phyloP scores from a whole-genome alignment of 805 yeast species.

The Saturnispora dispora region DNA sequence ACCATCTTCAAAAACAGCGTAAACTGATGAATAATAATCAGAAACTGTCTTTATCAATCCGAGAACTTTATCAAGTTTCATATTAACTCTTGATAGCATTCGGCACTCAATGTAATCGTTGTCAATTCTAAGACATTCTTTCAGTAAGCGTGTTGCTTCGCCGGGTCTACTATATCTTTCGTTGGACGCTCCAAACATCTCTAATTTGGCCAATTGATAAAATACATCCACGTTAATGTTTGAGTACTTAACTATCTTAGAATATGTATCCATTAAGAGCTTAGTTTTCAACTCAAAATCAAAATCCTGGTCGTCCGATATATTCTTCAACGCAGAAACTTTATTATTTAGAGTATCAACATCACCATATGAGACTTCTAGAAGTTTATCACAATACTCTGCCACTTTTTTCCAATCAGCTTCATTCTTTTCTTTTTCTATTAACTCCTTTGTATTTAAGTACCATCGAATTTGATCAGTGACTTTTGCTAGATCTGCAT shows the following conservation, averaged over 20 bases:
- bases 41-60: conserved; percentile 38
- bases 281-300: conserved; percentile 17
- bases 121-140: conserved; percentile 65
- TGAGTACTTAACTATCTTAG: conserved; percentile 16
- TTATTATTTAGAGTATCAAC: background rate
- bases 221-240: conserved; percentile 18
- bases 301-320: conserved; percentile 7
- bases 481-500: conserved; percentile 21
- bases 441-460: background rate
- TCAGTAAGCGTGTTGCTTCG: conserved; percentile 16
- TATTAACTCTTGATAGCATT: conserved; percentile 41
- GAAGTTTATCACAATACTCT: background rate
- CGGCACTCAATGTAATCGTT: conserved; percentile 63
- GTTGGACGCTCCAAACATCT: conserved; percentile 19
- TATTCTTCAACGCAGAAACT: background rate
- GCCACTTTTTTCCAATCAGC: background rate
- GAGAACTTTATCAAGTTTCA: conserved; percentile 35
- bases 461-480: conserved; percentile 24
- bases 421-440: background rate
- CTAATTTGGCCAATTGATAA: conserved; percentile 21
- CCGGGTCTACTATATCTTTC: conserved; percentile 10
- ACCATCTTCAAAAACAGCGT: conserved; percentile 24
- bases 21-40: conserved; percentile 29
- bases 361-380: conserved; percentile 3
- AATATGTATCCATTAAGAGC: conserved; percentile 18